Evolutionary conservation across 305 asterid species (phyloP).

Genomic region (Coffea humblotiana): DNA sequence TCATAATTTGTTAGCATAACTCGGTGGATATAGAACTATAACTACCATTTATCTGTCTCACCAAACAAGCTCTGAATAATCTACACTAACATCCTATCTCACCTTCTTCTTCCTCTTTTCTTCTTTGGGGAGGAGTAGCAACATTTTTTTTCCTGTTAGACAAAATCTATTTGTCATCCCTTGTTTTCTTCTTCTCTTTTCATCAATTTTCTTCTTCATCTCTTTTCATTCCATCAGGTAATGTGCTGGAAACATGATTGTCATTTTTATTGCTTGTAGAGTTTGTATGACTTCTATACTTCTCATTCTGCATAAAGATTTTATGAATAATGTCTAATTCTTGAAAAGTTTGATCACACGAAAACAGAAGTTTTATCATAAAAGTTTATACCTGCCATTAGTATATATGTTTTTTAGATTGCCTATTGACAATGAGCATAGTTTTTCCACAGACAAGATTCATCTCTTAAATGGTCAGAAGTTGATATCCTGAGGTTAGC

Average conservation of each 20-base stretch:
- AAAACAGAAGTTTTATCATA: neutral
- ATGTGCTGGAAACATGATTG: neutral
- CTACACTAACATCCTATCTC: too few relatives aligned
- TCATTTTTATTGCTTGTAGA: neutral
- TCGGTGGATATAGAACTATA: too few relatives aligned
- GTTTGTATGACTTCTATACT: neutral
- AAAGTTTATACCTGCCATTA: neutral
- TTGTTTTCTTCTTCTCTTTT: neutral
- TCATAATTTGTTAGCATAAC: too few relatives aligned
- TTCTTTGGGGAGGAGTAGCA: neutral
- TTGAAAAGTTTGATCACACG: neutral
- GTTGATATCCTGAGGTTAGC: slow-evolving; percentile 79
- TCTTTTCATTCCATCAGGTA: neutral
- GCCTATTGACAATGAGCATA: slow-evolving; percentile 22
- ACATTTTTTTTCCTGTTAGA: neutral
- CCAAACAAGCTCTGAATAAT: too few relatives aligned
- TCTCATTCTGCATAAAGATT: neutral
- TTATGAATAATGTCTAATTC: neutral
- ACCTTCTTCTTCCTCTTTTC: too few relatives aligned
- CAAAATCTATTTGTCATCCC: neutral
- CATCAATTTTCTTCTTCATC: neutral
- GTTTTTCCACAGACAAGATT: slow-evolving; percentile 55
- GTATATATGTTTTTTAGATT: neutral
- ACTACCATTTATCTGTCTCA: too few relatives aligned
- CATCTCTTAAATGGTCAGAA: slow-evolving; percentile 65